A percentile compares a stretch with the other conserved stretches of the same genome.
Evolutionary conservation across 129 eudicot genomes (phyloP).

Genomic region (Flaveria brownii): DNA sequence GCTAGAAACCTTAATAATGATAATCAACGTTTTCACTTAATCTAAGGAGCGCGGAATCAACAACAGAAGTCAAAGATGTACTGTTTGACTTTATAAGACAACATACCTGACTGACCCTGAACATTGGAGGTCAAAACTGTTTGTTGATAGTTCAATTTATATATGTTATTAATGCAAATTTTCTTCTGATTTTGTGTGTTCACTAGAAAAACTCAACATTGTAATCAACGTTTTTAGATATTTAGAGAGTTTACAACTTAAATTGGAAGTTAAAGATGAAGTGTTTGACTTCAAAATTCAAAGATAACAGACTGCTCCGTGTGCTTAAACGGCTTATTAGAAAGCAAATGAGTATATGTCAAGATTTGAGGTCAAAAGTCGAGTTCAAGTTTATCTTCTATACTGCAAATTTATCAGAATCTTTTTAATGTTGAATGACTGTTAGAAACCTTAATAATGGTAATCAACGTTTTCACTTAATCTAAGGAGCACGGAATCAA

Average conservation of each 20-base stretch:
- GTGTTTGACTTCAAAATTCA: neutral
- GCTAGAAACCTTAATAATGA: neutral
- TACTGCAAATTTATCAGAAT: neutral
- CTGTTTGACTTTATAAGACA: slow-evolving; percentile 1
- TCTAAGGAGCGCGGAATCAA: neutral
- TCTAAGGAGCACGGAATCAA: neutral
- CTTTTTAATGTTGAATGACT: neutral
- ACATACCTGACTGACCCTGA: neutral
- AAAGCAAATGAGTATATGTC: neutral
- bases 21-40: slow-evolving; percentile 1
- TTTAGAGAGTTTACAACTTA: neutral
- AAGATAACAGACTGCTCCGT: neutral
- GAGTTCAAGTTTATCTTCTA: neutral
- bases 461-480: neutral
- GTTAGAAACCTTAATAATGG: neutral
- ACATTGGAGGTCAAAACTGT: too few relatives aligned
- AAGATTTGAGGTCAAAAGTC: neutral
- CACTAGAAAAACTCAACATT: neutral
- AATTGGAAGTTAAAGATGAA: neutral
- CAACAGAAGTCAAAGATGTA: slow-evolving; percentile 17
- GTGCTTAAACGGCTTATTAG: slow-evolving; percentile 19
- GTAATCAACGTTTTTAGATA: neutral
- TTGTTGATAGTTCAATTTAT: too few relatives aligned
- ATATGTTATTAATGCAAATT: neutral
- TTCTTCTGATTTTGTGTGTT: neutral